Evolutionary conservation across 345 rosid genomes (phyloP).

Genomic region (Bruguiera parviflora): DNA sequence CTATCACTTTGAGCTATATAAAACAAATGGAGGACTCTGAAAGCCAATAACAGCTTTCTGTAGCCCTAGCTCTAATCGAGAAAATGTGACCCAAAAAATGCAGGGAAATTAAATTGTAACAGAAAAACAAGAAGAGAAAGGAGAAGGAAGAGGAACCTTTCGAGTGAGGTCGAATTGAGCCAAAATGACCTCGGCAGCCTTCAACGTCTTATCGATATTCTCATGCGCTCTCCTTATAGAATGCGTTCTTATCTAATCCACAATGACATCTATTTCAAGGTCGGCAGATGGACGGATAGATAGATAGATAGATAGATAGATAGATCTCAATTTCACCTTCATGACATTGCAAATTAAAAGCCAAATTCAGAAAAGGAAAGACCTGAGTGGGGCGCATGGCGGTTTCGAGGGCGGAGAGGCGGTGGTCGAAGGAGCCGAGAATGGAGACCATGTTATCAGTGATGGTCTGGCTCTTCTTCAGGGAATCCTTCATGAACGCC

Average conservation of each 20-base stretch:
- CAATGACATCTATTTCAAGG: background rate
- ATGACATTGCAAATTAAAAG: too few relatives aligned
- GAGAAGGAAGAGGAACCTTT: conserved; percentile 31
- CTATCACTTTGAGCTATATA: too few relatives aligned
- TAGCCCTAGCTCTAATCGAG: too few relatives aligned
- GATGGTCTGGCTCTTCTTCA: conserved; percentile 80
- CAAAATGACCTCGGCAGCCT: conserved; percentile 74
- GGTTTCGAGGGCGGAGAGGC: conserved; percentile 87
- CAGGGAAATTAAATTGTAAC: conserved; percentile 1
- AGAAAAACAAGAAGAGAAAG: too few relatives aligned
- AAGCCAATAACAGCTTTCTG: too few relatives aligned
- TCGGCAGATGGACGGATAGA: background rate
- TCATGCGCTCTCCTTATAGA: conserved; percentile 84
- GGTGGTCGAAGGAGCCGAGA: conserved; percentile 94
- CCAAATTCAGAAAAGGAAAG: background rate
- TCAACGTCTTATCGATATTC: conserved; percentile 81
- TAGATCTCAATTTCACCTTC: too few relatives aligned
- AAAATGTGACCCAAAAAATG: background rate
- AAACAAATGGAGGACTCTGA: too few relatives aligned
- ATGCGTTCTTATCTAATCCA: conserved; percentile 74
- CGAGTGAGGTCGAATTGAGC: conserved; percentile 67
- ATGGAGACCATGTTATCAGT: conserved; percentile 90
- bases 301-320: background rate
- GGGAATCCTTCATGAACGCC: conserved; percentile 55
- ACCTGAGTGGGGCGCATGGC: conserved; percentile 99